These are phyloP conservation scores for Ustilago hordei DNA, from an alignment of 1,284 basidiomycete species.

Conservation along the genomic window DNA sequence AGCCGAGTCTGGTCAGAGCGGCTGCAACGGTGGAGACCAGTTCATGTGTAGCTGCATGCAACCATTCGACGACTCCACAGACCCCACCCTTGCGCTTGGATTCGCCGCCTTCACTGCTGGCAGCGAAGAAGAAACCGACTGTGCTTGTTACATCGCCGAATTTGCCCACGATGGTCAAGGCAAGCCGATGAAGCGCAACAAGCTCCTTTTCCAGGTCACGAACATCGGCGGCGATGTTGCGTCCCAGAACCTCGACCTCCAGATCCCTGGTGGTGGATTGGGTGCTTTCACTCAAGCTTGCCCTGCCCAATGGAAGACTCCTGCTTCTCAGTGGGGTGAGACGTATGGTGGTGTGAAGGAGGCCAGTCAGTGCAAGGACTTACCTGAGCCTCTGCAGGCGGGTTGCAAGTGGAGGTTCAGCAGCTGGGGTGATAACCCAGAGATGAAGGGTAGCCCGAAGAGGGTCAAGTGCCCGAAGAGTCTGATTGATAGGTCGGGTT, in stretches of 20 bases:
- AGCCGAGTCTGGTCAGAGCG: slow-evolving; percentile 25
- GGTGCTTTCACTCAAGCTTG: slow-evolving; percentile 41
- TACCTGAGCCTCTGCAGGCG: slow-evolving; percentile 31
- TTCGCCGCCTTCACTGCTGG: slow-evolving; percentile 39
- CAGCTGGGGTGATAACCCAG: slow-evolving; percentile 40
- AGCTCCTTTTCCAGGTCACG: slow-evolving; percentile 45
- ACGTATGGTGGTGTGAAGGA: slow-evolving; percentile 26
- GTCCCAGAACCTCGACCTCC: slow-evolving; percentile 39
- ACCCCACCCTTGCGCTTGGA: slow-evolving; percentile 20
- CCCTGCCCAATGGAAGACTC: slow-evolving; percentile 27
- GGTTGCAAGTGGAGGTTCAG: slow-evolving; percentile 43
- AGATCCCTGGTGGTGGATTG: slow-evolving; percentile 49
- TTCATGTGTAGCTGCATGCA: slow-evolving; percentile 47
- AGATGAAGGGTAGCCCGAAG: slow-evolving; percentile 21
- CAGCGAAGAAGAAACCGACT: slow-evolving; percentile 27
- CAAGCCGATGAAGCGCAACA: slow-evolving; percentile 35
- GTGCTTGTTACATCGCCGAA: slow-evolving; percentile 38
- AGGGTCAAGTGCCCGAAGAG: slow-evolving; percentile 39
- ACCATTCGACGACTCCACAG: slow-evolving; percentile 27
- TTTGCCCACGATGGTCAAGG: slow-evolving; percentile 26
- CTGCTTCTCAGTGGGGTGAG: slow-evolving; percentile 23
- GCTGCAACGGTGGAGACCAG: slow-evolving; percentile 44
- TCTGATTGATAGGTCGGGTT: slow-evolving; percentile 46
- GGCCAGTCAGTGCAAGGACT: slow-evolving; percentile 7
- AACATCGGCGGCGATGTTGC: slow-evolving; percentile 41